These are phyloP conservation scores for Viola pubescens DNA, from an alignment of 441 rosid species.

Conservation along the genomic window DNA sequence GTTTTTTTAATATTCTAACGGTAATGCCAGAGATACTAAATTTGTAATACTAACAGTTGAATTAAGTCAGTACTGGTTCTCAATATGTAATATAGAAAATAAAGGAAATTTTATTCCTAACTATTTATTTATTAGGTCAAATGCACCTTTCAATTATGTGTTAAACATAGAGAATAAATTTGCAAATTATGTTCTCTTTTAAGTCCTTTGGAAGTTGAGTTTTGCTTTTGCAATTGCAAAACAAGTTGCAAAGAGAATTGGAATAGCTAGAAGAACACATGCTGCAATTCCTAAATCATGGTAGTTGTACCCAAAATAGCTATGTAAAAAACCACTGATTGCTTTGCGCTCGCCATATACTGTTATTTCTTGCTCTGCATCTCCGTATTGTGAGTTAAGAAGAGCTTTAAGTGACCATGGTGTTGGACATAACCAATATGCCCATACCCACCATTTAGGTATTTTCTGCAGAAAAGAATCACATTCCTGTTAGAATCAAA, in stretches of 20 bases:
- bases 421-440: conserved; percentile 44
- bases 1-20: too few relatives aligned
- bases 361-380: conserved; percentile 25
- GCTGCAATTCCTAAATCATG: conserved; percentile 64
- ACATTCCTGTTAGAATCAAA: background rate
- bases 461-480: conserved; percentile 26
- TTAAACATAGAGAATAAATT: too few relatives aligned
- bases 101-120: too few relatives aligned
- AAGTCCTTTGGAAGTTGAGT: conserved; percentile 63
- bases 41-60: too few relatives aligned
- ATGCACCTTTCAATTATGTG: too few relatives aligned
- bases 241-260: conserved; percentile 52
- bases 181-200: too few relatives aligned
- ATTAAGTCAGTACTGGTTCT: too few relatives aligned
- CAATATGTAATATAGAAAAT: too few relatives aligned
- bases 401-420: conserved; percentile 59
- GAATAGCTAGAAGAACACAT: conserved; percentile 50
- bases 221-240: conserved; percentile 45
- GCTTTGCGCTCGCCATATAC: conserved; percentile 40
- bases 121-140: too few relatives aligned
- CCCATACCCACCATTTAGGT: conserved; percentile 72
- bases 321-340: conserved; percentile 36
- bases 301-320: conserved; percentile 48
- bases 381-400: conserved; percentile 57
- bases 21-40: too few relatives aligned